Evolutionary conservation across 495 filamentous ascomycete species (phyloP).

Genomic region (Podospora bellae-mahoneyi): DNA sequence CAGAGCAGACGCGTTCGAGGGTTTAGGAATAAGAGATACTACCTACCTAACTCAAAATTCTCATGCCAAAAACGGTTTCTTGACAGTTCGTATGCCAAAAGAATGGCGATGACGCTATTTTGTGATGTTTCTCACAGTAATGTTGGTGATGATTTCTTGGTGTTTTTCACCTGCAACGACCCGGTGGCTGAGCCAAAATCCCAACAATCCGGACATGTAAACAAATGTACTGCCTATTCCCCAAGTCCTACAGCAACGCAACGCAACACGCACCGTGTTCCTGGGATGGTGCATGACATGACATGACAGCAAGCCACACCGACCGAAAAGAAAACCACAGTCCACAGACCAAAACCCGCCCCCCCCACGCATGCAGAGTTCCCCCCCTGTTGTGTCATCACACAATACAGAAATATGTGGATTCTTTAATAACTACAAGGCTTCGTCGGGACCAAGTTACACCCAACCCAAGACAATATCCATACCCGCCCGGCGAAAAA

Average conservation of each 20-base stretch:
- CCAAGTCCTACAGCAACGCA: neutral
- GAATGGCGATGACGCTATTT: too few relatives aligned
- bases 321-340: neutral
- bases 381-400: neutral
- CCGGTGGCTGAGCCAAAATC: neutral
- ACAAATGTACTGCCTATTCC: neutral
- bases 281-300: neutral
- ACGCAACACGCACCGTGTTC: neutral
- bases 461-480: neutral
- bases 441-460: neutral
- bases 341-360: neutral
- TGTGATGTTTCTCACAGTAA: too few relatives aligned
- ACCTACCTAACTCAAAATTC: too few relatives aligned
- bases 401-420: neutral
- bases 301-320: neutral
- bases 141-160: neutral
- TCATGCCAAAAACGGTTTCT: too few relatives aligned
- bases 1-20: too few relatives aligned
- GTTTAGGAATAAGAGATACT: too few relatives aligned
- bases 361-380: neutral
- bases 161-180: neutral
- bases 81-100: too few relatives aligned
- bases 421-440: slow-evolving; percentile 5
- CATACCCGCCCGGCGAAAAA: neutral
- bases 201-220: neutral